A percentile compares a stretch with the other conserved stretches of the same genome.
Evolutionary conservation across 2,329 filamentous ascomycete genomes (phyloP).

Genomic region (Diatrype stigma): DNA sequence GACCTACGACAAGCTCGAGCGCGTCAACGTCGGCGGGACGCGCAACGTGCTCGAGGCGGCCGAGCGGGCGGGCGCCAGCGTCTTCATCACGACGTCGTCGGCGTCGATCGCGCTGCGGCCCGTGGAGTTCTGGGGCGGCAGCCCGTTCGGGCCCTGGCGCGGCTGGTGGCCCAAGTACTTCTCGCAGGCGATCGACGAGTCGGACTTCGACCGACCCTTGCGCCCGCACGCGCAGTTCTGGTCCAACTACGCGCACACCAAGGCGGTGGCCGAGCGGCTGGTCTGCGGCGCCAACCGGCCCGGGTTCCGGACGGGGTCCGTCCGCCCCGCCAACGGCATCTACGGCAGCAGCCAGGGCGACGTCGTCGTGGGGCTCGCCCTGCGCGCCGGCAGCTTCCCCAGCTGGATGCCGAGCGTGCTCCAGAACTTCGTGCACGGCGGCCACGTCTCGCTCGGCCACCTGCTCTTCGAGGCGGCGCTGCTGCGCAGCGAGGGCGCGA

Average conservation of each 20-base stretch:
- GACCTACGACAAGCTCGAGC: conserved; percentile 34
- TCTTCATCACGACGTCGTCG: conserved; percentile 44
- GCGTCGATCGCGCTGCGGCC: conserved; percentile 38
- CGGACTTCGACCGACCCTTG: conserved; percentile 33
- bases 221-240: conserved; percentile 37
- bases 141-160: too few species aligned
- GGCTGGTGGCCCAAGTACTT: conserved; percentile 31
- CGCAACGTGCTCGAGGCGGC: conserved; percentile 40
- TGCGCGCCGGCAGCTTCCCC: conserved; percentile 20
- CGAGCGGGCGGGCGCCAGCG: conserved; percentile 34
- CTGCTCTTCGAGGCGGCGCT: conserved; percentile 49
- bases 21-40: conserved; percentile 45
- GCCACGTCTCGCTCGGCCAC: conserved; percentile 52
- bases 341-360: conserved; percentile 45
- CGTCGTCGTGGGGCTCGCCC: conserved; percentile 31
- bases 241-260: conserved; percentile 43
- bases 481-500: conserved; percentile 28
- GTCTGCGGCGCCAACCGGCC: conserved; percentile 29
- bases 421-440: conserved; percentile 46
- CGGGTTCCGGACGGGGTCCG: conserved; percentile 47
- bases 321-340: conserved; percentile 50
- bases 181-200: conserved; percentile 39
- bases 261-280: conserved; percentile 40
- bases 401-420: conserved; percentile 42
- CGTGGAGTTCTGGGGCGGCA: conserved; percentile 32